Evolutionary conservation across 768 basidiomycete genomes (phyloP).

Genomic region (Pleurotus platypus): DNA sequence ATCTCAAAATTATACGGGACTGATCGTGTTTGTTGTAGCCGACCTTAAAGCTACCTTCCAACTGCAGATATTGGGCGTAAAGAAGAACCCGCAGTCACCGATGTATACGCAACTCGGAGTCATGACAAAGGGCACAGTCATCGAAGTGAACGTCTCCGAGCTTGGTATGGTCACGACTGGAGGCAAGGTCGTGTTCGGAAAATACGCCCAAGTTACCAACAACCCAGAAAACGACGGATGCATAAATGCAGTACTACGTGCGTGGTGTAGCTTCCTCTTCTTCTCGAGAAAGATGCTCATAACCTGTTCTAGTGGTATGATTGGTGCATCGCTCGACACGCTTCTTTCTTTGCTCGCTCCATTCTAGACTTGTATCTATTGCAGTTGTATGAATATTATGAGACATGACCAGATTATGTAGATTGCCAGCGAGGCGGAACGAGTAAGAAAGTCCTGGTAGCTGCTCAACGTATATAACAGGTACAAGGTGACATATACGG

Average conservation of each 20-base stretch:
- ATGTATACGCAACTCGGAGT: conserved; percentile 97
- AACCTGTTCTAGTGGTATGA: too few relatives aligned
- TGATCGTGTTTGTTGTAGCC: conserved; percentile 41
- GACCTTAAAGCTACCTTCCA: conserved; percentile 99
- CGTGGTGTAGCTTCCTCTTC: conserved; percentile 25
- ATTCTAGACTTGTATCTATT: too few relatives aligned
- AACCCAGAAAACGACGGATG: conserved; percentile 97
- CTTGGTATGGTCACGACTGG: conserved; percentile 96
- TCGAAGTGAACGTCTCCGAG: conserved; percentile 99
- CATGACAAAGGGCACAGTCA: conserved; percentile 96
- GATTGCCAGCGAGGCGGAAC: too few relatives aligned
- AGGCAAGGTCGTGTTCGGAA: conserved; percentile 91
- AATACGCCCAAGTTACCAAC: conserved; percentile 92
- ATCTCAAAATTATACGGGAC: background rate
- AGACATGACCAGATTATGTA: too few relatives aligned
- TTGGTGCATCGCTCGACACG: too few relatives aligned
- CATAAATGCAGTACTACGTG: conserved; percentile 90
- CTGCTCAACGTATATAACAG: too few relatives aligned
- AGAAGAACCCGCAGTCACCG: conserved; percentile 99
- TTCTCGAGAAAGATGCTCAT: too few relatives aligned
- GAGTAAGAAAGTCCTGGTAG: too few relatives aligned
- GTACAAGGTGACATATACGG: too few relatives aligned
- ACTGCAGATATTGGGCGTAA: conserved; percentile 94
- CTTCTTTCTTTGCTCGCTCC: too few relatives aligned
- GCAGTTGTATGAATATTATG: too few relatives aligned